Conservation (phyloP, 2,329 filamentous ascomycete genomes). For the Harringtonia aguacate region DNA sequence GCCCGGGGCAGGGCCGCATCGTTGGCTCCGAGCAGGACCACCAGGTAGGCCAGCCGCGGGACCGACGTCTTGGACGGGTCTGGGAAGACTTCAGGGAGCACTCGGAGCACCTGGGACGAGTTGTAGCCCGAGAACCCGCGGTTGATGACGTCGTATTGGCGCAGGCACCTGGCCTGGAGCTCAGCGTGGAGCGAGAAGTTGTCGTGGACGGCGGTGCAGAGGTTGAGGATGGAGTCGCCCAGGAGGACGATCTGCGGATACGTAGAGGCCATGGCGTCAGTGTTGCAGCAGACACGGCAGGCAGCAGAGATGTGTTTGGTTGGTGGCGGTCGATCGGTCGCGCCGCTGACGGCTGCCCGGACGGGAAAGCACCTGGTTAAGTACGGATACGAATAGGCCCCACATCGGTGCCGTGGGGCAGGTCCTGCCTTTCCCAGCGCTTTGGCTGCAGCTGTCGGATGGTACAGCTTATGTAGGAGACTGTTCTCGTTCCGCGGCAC, state of each 20-base stretch:
- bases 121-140: conserved; percentile 83
- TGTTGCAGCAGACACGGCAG: not conserved
- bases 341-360: too few species aligned
- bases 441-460: too few species aligned
- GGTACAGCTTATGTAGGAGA: too few species aligned
- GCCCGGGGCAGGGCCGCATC: conserved; percentile 62
- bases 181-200: conserved; percentile 68
- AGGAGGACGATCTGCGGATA: conserved; percentile 75
- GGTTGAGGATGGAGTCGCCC: conserved; percentile 81
- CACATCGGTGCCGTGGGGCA: too few species aligned
- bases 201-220: conserved; percentile 45
- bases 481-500: too few species aligned
- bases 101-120: conserved; percentile 59
- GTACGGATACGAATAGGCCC: too few species aligned
- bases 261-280: conserved; percentile 20
- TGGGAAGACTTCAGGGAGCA: conserved; percentile 62
- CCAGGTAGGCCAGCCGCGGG: conserved; percentile 54
- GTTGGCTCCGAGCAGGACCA: conserved; percentile 82
- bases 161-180: conserved; percentile 59
- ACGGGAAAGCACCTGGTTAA: too few species aligned
- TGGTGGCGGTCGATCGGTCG: too few species aligned
- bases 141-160: conserved; percentile 78
- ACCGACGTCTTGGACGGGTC: conserved; percentile 28
- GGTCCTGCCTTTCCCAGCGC: too few species aligned
- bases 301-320: not conserved